Conservation (phyloP, 1,284 basidiomycete species). For the Coniferiporia weirii region DNA sequence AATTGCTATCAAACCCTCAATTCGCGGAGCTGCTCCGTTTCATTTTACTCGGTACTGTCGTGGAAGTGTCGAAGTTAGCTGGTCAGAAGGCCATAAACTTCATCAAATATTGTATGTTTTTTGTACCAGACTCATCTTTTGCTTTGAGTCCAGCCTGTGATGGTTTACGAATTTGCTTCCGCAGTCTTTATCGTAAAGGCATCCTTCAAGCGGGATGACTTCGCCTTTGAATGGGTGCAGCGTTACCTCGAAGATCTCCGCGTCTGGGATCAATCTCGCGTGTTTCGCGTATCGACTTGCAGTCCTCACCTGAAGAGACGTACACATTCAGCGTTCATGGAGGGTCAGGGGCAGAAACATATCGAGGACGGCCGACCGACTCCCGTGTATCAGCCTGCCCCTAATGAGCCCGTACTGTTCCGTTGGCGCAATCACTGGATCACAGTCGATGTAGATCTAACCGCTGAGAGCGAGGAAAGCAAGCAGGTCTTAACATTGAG, state of each 20-base stretch:
- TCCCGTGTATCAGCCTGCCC: slow-evolving; percentile 16
- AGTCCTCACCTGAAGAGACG: slow-evolving; percentile 1
- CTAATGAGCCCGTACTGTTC: slow-evolving; percentile 11
- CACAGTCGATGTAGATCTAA: slow-evolving; percentile 9
- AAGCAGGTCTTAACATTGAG: slow-evolving; percentile 10
- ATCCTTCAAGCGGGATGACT: slow-evolving; percentile 10
- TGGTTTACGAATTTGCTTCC: not conserved
- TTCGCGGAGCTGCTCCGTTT: slow-evolving; percentile 13
- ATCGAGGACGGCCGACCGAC: slow-evolving; percentile 7
- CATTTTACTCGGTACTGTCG: slow-evolving; percentile 13
- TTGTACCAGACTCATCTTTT: not conserved
- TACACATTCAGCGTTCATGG: not conserved
- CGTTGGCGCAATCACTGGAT: slow-evolving; percentile 14
- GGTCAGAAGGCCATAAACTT: slow-evolving; percentile 12
- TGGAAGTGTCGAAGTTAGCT: slow-evolving; percentile 3
- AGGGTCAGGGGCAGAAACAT: not conserved
- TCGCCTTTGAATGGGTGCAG: slow-evolving; percentile 16
- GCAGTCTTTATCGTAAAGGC: slow-evolving; percentile 17
- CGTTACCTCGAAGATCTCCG: slow-evolving; percentile 12
- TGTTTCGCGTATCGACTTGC: slow-evolving; percentile 12
- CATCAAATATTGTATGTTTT: slow-evolving; percentile 6
- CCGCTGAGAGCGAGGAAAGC: not conserved
- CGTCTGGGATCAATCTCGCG: slow-evolving; percentile 16
- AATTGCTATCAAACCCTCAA: slow-evolving; percentile 9
- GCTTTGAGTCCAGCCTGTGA: not conserved